Evolutionary conservation across 2,329 filamentous ascomycete genomes (phyloP), one percentile per base, ranked within the genome.

Genomic region (Sporothrix dimorphospora): DNA sequence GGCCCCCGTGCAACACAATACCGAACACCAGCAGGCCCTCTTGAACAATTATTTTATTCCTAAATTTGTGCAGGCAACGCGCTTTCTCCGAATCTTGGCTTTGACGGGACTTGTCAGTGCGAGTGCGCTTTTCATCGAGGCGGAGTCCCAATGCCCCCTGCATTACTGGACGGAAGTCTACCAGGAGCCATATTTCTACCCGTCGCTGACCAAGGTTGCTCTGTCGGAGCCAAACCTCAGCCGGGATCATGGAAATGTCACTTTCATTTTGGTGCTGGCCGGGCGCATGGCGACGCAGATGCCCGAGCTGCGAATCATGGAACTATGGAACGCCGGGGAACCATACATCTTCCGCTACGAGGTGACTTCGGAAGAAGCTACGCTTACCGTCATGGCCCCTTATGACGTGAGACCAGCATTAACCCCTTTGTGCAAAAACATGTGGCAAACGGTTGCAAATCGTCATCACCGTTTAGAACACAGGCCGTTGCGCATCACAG

Each of bases 331-430:
- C 21, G 21, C 38, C 1, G 14, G 27, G 8, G 38, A 19, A 42
- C 38, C 38, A 6, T 65, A 45, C 34, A 45, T 65, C 4, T 65
- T 65, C n/a, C 59, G 59, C 21, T 65, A 65, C 38, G 40, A 65
- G 14, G 38, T 45, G 5, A 27, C 38, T 3, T 4, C n/a, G 5
- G 7, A 19, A 40, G 9, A 4, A 9, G 38, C 59, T n/a, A 45
- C 0, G 1, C 27, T 65, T 21, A 65, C 38, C n/a, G n/a, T 45
- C 34, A 19, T 16, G 59, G n/a, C 59, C 8, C 38, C 21, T 21
- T 45, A 8, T 21, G n/a, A 24, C n/a, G 12, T 16, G 14, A 3
- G 6, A 9, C 30, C 30, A 6, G 30, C 7, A 19, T n/a, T 59
- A 4, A 49, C 0, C 7, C 8, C 16, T 3, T 6, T 3, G 30